Base-by-base conservation (phyloP, 371 early-diverging fungal species). In the Mucor racemosus region DNA sequence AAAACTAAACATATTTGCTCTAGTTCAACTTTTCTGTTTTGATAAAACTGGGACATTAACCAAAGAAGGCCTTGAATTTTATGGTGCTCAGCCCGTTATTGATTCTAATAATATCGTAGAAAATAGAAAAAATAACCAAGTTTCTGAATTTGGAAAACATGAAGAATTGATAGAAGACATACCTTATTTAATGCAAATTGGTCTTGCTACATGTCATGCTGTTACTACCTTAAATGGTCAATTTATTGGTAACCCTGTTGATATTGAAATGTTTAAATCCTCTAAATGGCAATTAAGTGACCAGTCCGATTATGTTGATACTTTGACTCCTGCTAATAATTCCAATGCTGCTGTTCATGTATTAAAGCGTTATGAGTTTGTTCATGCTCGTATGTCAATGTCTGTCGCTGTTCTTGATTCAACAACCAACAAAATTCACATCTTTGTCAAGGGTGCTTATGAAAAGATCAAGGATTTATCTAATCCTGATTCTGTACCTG, bases 21-120 rank as follows among this genome's bases (percentile, higher is more conserved):
- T 82, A 40, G 89, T 96, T 44, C 92, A 97, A 81, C 87, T 97
- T 33, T 95, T 97, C 66, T 96, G 95, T 71, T 98, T 96, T 81
- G 83, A 83, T 60, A 83, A 83, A 62, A 89, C 89, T 5, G 89
- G 89, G 34, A 89, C 89, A n/a, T 75, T 89, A 57, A 89, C 88
- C 2, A 84, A 81, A 61, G 89, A 89, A 60, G 86, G 87, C 10
- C 80, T 89, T 4, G 87, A 87, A 63, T 87, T 86, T 60, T 84
- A 76, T 63, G 86, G 86, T 60, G 85, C 68, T 7, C 68, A 78
- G 26, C 70, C 78, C 11, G 64, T 79, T 15, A n/a, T 46, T 14
- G 59, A 70, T 36, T 59, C 74, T 9, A 60, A 80, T n/a, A 59
- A 81, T 82, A 46, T 76, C 46, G 75, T 69, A 19, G 65, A 74